phyloP scores from a whole-genome alignment of 2,329 filamentous ascomycete species.

The Trichoderma atrobrunneum region DNA sequence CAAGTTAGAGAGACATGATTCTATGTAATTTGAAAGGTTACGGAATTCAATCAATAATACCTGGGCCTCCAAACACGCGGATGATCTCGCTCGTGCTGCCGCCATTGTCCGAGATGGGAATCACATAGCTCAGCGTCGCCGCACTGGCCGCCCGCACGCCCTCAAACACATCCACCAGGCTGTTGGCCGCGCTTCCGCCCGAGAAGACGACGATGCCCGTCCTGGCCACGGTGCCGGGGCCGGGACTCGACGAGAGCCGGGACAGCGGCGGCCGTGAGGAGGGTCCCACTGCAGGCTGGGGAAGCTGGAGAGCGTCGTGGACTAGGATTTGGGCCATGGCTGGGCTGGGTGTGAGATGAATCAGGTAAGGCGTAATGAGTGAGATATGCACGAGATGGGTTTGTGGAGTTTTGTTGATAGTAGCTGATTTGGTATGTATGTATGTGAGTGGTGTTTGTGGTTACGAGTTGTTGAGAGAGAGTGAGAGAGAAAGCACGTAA shows the following conservation, averaged over 20 bases:
- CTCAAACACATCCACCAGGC: slow-evolving; percentile 85
- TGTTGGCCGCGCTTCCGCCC: slow-evolving; percentile 92
- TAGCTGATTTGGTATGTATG: not conserved
- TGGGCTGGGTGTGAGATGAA: not conserved
- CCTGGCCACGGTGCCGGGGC: slow-evolving; percentile 16
- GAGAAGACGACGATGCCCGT: slow-evolving; percentile 76
- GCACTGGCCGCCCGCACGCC: slow-evolving; percentile 60
- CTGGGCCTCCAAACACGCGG: slow-evolving; percentile 89
- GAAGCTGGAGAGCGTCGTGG: slow-evolving; percentile 11
- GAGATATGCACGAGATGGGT: not conserved
- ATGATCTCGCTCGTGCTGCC: slow-evolving; percentile 93
- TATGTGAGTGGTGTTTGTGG: not conserved
- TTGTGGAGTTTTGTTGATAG: not conserved
- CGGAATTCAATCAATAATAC: slow-evolving; percentile 40
- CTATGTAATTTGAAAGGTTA: not conserved
- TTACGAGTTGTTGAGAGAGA: not conserved
- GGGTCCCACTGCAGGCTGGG: not conserved
- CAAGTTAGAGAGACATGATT: slow-evolving; percentile 25
- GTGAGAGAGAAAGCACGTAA: not conserved
- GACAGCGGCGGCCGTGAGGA: slow-evolving; percentile 2
- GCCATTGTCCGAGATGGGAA: slow-evolving; percentile 94
- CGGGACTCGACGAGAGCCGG: slow-evolving; percentile 23
- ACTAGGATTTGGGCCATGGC: not conserved
- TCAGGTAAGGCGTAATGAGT: not conserved
- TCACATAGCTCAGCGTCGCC: slow-evolving; percentile 76